These are phyloP conservation scores for Selenicereus undatus DNA, from an alignment of 148 eudicot genomes.

Conservation along the genomic window DNA sequence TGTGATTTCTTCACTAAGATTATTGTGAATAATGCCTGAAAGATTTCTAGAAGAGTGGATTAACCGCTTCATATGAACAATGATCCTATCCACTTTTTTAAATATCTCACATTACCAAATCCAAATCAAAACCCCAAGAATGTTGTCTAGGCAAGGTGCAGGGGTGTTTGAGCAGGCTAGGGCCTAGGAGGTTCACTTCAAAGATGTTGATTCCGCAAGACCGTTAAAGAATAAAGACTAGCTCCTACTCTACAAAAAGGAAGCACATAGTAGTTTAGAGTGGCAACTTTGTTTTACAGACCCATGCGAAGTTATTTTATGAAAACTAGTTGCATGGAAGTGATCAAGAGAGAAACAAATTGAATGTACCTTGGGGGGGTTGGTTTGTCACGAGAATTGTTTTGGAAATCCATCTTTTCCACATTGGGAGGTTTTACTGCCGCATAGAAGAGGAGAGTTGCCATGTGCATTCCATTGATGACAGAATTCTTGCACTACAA, in stretches of 20 bases:
- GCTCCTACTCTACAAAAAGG: too few relatives aligned
- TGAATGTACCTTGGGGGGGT: neutral
- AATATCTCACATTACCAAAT: too few relatives aligned
- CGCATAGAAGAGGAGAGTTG: neutral
- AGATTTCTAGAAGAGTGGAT: neutral
- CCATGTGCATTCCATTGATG: neutral
- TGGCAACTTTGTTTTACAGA: neutral
- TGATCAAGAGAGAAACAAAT: neutral
- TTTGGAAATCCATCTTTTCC: neutral
- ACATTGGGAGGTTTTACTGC: neutral
- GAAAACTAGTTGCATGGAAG: neutral
- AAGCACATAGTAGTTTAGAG: too few relatives aligned
- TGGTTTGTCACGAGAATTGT: neutral
- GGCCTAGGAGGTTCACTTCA: too few relatives aligned
- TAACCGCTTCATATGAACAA: neutral
- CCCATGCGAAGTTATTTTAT: neutral
- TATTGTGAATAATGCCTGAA: neutral
- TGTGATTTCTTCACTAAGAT: neutral
- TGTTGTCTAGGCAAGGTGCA: neutral
- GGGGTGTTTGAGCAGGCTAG: too few relatives aligned
- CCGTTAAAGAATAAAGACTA: too few relatives aligned
- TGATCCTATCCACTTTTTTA: neutral
- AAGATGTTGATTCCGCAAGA: too few relatives aligned
- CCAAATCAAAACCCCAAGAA: too few relatives aligned
- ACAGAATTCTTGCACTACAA: neutral